These are phyloP conservation scores for Starmerella khaoyaiensis DNA, from an alignment of 805 yeast genomes.

Conservation along the genomic window DNA sequence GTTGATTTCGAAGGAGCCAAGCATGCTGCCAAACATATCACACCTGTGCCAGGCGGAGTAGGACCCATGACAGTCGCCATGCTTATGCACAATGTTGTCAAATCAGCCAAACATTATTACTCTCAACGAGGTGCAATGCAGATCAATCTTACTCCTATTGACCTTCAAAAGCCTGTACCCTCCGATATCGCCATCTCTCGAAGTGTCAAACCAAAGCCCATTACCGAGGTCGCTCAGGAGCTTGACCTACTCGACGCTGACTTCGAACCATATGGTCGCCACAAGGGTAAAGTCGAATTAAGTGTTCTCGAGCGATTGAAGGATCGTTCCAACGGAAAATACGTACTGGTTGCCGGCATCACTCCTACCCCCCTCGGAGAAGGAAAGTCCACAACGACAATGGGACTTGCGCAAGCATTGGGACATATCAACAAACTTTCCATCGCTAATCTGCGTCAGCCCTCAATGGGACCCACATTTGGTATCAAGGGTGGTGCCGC, in stretches of 20 bases:
- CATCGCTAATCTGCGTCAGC: constrained; percentile 92
- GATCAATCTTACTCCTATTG: constrained; percentile 44
- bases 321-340: constrained; percentile 60
- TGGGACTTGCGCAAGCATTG: constrained; percentile 88
- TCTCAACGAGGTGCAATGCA: constrained; percentile 32
- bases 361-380: constrained; percentile 98
- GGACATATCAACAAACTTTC: constrained; percentile 73
- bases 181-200: constrained; percentile 84
- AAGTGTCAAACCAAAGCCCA: constrained; percentile 74
- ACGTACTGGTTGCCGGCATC: constrained; percentile 87
- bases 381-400: constrained; percentile 93
- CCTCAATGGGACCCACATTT: constrained; percentile 97
- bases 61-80: constrained; percentile 99
- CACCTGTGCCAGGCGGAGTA: constrained; percentile 98
- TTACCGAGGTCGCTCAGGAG: constrained; percentile 63
- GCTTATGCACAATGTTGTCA: constrained; percentile 73
- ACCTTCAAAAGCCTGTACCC: constrained; percentile 58
- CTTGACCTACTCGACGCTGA: constrained; percentile 67
- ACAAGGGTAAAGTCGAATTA: constrained; percentile 78
- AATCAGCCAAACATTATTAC: constrained; percentile 57
- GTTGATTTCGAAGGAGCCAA: constrained; percentile 63
- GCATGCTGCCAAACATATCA: constrained; percentile 50
- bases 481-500: constrained; percentile 99
- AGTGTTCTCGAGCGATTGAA: constrained; percentile 56
- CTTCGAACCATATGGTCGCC: constrained; percentile 79